Evolutionary conservation across 2,329 filamentous ascomycete genomes (phyloP).

Genomic region (Botryosphaeria agaves): DNA sequence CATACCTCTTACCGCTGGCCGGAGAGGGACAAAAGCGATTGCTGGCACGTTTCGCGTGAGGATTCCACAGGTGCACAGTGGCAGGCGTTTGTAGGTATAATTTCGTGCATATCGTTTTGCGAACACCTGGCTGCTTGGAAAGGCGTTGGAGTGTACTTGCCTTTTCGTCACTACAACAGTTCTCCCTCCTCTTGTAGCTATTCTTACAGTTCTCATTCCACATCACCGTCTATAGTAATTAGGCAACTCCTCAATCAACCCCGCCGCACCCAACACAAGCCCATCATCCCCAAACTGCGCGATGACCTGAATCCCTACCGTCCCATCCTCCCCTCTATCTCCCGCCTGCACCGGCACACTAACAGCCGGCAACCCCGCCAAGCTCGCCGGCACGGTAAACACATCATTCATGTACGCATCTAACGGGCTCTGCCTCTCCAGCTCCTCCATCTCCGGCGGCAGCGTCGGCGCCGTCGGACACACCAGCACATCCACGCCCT

Average conservation of each 20-base stretch:
- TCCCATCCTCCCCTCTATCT: constrained; percentile 9
- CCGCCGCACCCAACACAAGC: constrained; percentile 41
- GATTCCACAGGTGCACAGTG: no score
- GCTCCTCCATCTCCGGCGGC: constrained; percentile 45
- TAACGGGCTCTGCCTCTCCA: constrained; percentile 39
- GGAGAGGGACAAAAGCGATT: no score
- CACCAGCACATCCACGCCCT: constrained; percentile 69
- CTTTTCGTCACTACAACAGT: no score
- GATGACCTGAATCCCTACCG: constrained; percentile 54
- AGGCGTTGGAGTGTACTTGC: no score
- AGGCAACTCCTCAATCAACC: constrained; percentile 21
- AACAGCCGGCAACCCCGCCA: constrained; percentile 78
- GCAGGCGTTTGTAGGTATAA: no score
- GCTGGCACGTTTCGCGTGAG: no score
- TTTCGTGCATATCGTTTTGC: no score
- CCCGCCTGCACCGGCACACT: constrained; percentile 51
- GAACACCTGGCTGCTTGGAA: no score
- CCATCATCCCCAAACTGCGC: constrained; percentile 69
- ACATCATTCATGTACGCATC: constrained; percentile 85
- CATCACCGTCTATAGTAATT: no score
- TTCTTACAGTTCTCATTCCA: no score
- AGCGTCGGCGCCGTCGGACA: constrained; percentile 72
- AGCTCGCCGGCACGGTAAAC: constrained; percentile 84
- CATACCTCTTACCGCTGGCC: no score
- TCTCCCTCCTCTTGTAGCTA: no score